Evolutionary conservation across 768 basidiomycete species (phyloP).

Genomic region (Lactarius evosmus): DNA sequence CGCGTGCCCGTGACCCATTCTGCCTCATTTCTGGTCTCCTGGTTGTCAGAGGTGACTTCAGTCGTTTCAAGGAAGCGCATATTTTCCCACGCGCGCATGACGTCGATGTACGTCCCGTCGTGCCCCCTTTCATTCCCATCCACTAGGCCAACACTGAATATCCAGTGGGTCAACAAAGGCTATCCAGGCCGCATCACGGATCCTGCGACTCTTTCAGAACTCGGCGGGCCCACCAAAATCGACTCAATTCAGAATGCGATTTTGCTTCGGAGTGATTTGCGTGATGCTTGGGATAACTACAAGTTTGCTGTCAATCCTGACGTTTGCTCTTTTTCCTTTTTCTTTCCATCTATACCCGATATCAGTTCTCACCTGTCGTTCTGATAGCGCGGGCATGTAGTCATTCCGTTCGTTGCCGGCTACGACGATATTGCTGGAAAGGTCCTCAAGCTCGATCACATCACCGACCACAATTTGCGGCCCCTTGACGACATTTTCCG

Average conservation of each 20-base stretch:
- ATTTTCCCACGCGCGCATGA: neutral
- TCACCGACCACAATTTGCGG: neutral
- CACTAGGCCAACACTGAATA: neutral
- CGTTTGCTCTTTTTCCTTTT: neutral
- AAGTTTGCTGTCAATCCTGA: neutral
- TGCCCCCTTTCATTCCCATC: neutral
- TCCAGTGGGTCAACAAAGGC: neutral
- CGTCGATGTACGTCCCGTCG: neutral
- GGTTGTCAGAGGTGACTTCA: neutral
- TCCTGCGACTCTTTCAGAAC: neutral
- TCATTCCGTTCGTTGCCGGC: neutral
- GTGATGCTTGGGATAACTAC: neutral
- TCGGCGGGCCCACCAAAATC: neutral
- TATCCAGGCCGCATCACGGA: neutral
- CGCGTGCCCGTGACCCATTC: neutral
- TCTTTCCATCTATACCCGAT: neutral
- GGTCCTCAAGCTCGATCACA: slow-evolving; percentile 1
- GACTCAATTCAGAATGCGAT: neutral
- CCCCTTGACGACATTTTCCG: slow-evolving; percentile 2
- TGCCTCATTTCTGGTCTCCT: neutral
- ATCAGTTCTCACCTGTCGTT: neutral
- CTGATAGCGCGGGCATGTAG: neutral
- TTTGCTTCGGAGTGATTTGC: neutral
- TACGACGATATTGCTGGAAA: slow-evolving; percentile 9
- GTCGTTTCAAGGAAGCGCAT: neutral